Base-by-base conservation (phyloP, 2,329 filamentous ascomycete species). In the Aspergillus sp. region DNA sequence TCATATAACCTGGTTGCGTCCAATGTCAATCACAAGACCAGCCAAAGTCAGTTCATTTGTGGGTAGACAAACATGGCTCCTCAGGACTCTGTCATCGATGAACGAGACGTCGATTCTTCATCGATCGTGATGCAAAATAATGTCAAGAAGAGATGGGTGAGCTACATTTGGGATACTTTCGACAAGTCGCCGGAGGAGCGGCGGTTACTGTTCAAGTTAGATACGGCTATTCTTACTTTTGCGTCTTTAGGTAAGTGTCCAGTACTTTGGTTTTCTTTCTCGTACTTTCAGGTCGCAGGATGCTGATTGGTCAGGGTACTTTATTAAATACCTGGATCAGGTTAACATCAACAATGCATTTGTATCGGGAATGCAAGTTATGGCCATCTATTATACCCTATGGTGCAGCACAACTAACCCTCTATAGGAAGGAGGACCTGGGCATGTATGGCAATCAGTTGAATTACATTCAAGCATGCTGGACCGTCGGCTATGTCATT, bases 401-500 rank as follows among this genome's bases (percentile, higher is more conserved):
- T 19, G 22, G 20, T 22, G 20, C 20, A 22, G 3, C 4, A n/a
- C 45, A 33, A 6, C 33, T 52, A 32, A 50, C 38, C 9, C 17
- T 32, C 22, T 3, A 10, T 15, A 73, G 70, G 75, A 73, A 79
- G 57, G 74, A 79, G 54, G 78, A 81, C 46, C 62, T 81, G 0
- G 58, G 65, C 2, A 61, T 82, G 17, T 73, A 75, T 41, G 70
- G 72, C 1, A 81, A 82, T 52, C 66, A 83, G 47, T 66, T 81
- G 27, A 80, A 81, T 45, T 76, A 75, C 46, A 75, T 77, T 64
- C 69, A 79, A 44, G 75, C 78, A 0, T 74, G 72, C 23, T 84
- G 80, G 71, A 82, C 78, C 0, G 72, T 79, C 0, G 81, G 81
- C 7, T 84, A 84, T 53, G 76, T 80, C 0, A 68, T 84, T 43